phyloP scores from a whole-genome alignment of 108 stramenopile genomes.

The Nitzschia palea region DNA sequence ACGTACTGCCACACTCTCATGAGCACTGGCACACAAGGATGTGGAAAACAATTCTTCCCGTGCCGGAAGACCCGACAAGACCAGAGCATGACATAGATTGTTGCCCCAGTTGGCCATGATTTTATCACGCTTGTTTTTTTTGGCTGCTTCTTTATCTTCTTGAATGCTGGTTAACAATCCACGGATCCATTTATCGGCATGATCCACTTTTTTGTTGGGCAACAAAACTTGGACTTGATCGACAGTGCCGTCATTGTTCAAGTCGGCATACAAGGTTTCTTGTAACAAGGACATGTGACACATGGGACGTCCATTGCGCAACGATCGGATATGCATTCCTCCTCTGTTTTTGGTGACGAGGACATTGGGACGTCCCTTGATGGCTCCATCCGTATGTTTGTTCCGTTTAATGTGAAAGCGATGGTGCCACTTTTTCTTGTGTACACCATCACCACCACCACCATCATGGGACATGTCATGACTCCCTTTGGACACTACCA shows the following conservation, averaged over 20 bases:
- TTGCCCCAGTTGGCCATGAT: background rate
- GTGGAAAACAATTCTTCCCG: conserved; percentile 82
- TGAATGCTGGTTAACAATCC: conserved; percentile 8
- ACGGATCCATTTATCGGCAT: conserved; percentile 26
- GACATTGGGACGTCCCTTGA: conserved; percentile 71
- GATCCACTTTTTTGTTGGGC: conserved; percentile 1
- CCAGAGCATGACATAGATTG: conserved; percentile 69
- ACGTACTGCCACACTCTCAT: background rate
- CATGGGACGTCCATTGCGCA: conserved; percentile 73
- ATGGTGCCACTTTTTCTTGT: conserved; percentile 25
- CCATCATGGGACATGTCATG: background rate
- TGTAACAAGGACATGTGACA: conserved; percentile 77
- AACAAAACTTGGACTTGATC: conserved; percentile 69
- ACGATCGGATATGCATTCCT: conserved; percentile 77
- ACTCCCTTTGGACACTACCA: background rate
- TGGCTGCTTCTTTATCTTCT: background rate
- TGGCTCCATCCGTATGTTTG: background rate
- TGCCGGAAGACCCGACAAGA: conserved; percentile 69
- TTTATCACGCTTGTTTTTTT: background rate
- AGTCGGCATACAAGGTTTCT: conserved; percentile 72
- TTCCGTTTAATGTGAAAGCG: conserved; percentile 13
- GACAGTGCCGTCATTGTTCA: conserved; percentile 76
- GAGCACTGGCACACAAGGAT: conserved; percentile 46
- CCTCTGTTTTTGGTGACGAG: conserved; percentile 58
- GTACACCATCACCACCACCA: conserved; percentile 2